Evolutionary conservation across 2,329 filamentous ascomycete genomes (phyloP).

Genomic region (Penicillium palitans): DNA sequence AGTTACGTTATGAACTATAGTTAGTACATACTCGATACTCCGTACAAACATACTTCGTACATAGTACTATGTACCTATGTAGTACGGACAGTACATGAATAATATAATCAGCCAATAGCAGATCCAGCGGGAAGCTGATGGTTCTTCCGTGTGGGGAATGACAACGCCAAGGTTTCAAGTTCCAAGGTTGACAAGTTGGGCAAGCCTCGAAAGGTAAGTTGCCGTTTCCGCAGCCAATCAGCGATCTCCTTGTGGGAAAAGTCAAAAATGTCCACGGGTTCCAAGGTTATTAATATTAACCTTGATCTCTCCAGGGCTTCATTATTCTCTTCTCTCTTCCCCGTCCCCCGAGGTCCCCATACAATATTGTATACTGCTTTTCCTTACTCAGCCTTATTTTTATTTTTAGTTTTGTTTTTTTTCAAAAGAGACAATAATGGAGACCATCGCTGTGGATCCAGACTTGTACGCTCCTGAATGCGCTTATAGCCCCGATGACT

Average conservation of each 20-base stretch:
- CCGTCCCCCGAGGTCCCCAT: not conserved
- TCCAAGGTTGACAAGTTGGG: not conserved
- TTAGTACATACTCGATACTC: too few species aligned
- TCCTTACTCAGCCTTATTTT: not conserved
- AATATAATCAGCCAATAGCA: not conserved
- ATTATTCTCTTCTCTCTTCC: not conserved
- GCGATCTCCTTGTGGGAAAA: not conserved
- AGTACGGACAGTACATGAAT: not conserved
- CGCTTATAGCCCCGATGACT: slow-evolving; percentile 5
- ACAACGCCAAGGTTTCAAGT: not conserved
- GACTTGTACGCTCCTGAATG: not conserved
- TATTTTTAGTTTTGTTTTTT: not conserved
- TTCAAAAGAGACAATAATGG: not conserved
- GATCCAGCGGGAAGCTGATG: not conserved
- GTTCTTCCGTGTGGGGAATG: slow-evolving; percentile 2
- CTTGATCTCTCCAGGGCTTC: not conserved
- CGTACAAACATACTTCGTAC: too few species aligned
- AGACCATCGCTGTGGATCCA: slow-evolving; percentile 3
- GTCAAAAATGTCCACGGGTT: not conserved
- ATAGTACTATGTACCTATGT: too few species aligned
- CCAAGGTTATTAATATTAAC: not conserved
- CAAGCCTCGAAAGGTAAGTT: not conserved
- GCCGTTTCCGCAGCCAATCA: not conserved
- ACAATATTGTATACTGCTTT: not conserved
- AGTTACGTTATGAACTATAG: not conserved